These are phyloP conservation scores for Allium fistulosum DNA, from an alignment of 106 monocot species.

Conservation along the genomic window DNA sequence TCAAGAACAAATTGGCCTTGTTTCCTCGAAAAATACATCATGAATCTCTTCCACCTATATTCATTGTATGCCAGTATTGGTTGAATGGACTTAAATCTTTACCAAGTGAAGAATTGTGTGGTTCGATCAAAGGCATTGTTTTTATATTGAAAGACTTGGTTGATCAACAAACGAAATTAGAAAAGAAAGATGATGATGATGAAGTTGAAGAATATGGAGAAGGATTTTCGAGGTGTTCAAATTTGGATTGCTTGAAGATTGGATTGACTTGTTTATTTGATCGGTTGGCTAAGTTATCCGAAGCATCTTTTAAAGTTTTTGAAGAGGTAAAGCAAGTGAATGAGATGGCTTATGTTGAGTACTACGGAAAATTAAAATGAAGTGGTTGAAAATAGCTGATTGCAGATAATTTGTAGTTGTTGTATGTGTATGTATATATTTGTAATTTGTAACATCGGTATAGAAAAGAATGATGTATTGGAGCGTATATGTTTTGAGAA, in stretches of 20 bases:
- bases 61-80: constrained; percentile 65
- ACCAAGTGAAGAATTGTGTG: constrained; percentile 37
- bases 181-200: constrained; percentile 9
- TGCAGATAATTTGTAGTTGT: too few relatives aligned
- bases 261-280: constrained; percentile 44
- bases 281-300: constrained; percentile 47
- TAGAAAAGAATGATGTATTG: too few relatives aligned
- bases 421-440: too few relatives aligned
- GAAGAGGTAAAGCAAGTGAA: constrained; percentile 50
- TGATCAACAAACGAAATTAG: not conserved
- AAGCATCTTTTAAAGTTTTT: constrained; percentile 51
- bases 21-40: too few relatives aligned
- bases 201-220: not conserved
- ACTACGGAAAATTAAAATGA: not conserved
- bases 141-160: constrained; percentile 22
- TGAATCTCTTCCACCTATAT: constrained; percentile 61
- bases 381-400: not conserved
- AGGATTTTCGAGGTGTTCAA: not conserved
- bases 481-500: too few relatives aligned
- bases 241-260: constrained; percentile 28
- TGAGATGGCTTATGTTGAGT: constrained; percentile 23
- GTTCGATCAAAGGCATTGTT: constrained; percentile 25
- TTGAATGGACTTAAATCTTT: constrained; percentile 38
- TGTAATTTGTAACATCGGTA: too few relatives aligned
- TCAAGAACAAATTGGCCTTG: not conserved